Evolutionary conservation across 345 rosid species (phyloP).

Genomic region (Triadica sebifera): DNA sequence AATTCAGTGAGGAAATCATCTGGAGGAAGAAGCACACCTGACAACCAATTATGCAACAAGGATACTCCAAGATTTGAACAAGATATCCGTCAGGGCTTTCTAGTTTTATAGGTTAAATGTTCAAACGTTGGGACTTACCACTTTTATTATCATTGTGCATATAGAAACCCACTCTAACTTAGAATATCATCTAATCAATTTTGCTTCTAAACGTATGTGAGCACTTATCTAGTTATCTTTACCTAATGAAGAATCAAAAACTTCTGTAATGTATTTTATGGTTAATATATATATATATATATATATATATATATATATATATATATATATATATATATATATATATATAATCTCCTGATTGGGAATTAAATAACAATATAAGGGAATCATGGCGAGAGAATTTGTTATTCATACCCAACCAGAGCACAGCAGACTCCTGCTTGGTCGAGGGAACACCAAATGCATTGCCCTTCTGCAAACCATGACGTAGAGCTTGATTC

Average conservation of each 20-base stretch:
- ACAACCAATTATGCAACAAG: not conserved
- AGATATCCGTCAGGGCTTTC: not conserved
- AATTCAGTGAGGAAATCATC: not conserved
- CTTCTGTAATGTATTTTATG: no score
- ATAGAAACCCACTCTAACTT: no score
- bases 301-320: no score
- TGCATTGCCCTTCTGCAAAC: constrained; percentile 53
- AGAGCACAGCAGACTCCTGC: constrained; percentile 99
- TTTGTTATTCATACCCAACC: constrained; percentile 59
- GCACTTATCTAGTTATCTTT: no score
- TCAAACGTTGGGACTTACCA: not conserved
- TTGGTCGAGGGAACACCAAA: constrained; percentile 60
- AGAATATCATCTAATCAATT: not conserved
- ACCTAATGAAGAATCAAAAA: not conserved
- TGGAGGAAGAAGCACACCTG: not conserved
- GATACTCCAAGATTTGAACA: not conserved
- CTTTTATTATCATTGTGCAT: not conserved
- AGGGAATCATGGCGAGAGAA: not conserved
- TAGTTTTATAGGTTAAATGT: not conserved
- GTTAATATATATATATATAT: no score
- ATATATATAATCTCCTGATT: not conserved
- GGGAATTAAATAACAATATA: not conserved
- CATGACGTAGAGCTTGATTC: constrained; percentile 68
- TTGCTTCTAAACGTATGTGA: not conserved
- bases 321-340: no score